Base-by-base conservation (phyloP, 2,329 filamentous ascomycete species). In the Annulohypoxylon truncatum region DNA sequence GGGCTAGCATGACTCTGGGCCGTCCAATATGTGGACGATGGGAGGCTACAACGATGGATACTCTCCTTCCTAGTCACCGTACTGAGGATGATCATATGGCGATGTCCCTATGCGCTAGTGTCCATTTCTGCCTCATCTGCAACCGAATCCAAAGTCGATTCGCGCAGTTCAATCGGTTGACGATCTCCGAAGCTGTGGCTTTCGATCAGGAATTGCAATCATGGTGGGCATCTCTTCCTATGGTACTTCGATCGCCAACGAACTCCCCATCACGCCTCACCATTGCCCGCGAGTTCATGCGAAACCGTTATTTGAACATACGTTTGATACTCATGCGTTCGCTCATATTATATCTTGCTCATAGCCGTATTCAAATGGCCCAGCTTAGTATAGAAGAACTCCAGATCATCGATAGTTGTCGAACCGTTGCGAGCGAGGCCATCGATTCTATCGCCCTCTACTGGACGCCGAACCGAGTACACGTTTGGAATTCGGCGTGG, bases 401-500 rank as follows among this genome's bases (percentile, higher is more conserved):
- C 51, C 60, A 58, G 8, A 64, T 64, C 15, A 61, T 69, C 33
- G 48, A 61, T 5, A 61, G 46, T 2, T 66, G 66, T 13, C 59
- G 60, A 18, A 52, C 29, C 3, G 60, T 66, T 20, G 63, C 66
- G 22, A 44, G 56, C 24, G 66, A 69, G 59, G 63, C 66, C 22
- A 61, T 69, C 24, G 66, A 69, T 33, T 61, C 63, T 9, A 69
- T 69, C 20, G 60, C 63, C 3, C 66, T 69, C 4, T 66, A 66
- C 18, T 69, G 66, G 66, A 69, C 63, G 5, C 66, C 66, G 10
- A 69, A 69, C 42, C 52, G 66, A 26, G 52, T 69, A 9, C 66
- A 69, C 24, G 66, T 69, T 5, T 69, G 66, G 66, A 69, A 69
- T 35, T 66, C 66, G 2, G 66, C 63, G 24, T 69, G 66, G 66